Evolutionary conservation across 257 asterid genomes (phyloP).

Genomic region (Plantago ovata): DNA sequence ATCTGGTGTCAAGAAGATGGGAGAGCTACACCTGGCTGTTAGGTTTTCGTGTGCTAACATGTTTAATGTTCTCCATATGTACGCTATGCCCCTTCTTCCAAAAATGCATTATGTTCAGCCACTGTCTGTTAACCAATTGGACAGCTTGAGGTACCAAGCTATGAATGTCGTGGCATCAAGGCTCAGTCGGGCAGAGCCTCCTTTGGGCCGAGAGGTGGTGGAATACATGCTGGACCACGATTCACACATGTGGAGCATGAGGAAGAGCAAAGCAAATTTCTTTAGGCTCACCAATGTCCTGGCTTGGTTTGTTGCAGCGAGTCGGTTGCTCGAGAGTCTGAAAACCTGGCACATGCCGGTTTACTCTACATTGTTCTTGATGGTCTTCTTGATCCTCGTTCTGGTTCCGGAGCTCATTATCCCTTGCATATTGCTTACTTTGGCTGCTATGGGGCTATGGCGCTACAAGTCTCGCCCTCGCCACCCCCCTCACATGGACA

Average conservation of each 20-base stretch:
- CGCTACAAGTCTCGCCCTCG: conserved; percentile 59
- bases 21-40: conserved; percentile 87
- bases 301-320: conserved; percentile 47
- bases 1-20: conserved; percentile 86
- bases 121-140: conserved; percentile 64
- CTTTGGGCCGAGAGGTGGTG: conserved; percentile 73
- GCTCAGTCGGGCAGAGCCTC: conserved; percentile 80
- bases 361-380: conserved; percentile 40
- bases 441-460: conserved; percentile 69
- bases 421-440: conserved; percentile 47
- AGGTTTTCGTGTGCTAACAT: conserved; percentile 72
- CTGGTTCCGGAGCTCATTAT: conserved; percentile 68
- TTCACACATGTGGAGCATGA: conserved; percentile 95
- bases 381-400: conserved; percentile 40
- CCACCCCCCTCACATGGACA: conserved; percentile 86
- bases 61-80: conserved; percentile 67
- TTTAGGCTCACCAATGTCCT: conserved; percentile 65
- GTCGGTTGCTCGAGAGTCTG: conserved; percentile 45
- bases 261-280: conserved; percentile 91
- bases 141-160: conserved; percentile 70
- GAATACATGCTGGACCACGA: conserved; percentile 96
- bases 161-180: conserved; percentile 73
- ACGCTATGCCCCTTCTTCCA: conserved; percentile 67
- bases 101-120: conserved; percentile 94
- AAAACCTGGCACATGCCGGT: conserved; percentile 72